Conservation (phyloP, 768 basidiomycete species). For the Collybiopsis luxurians region DNA sequence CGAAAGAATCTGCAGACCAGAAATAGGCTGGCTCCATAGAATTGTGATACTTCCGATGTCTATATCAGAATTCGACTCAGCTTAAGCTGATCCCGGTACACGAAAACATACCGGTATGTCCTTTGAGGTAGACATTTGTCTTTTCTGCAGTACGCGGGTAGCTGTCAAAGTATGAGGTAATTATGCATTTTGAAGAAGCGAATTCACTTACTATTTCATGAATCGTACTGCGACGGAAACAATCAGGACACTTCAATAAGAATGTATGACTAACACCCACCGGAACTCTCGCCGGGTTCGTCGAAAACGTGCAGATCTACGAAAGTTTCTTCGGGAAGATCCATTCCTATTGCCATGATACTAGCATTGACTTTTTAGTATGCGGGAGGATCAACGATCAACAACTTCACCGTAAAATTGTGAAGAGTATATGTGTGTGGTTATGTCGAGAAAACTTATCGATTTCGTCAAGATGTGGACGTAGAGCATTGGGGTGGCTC, state of each 20-base stretch:
- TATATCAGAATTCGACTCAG: constrained; percentile 6
- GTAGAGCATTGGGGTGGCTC: constrained; percentile 45
- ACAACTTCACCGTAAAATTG: constrained; percentile 36
- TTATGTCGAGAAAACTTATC: constrained; percentile 47
- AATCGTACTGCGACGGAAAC: constrained; percentile 42
- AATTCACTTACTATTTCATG: constrained; percentile 61
- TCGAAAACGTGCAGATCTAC: constrained; percentile 46
- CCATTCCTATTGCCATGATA: constrained; percentile 48
- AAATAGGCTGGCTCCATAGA: constrained; percentile 60
- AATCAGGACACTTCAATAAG: neutral
- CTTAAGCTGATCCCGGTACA: too few relatives aligned
- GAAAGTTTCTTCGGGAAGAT: constrained; percentile 51
- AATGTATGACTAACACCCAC: constrained; percentile 20
- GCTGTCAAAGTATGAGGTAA: constrained; percentile 22
- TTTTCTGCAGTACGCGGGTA: constrained; percentile 50
- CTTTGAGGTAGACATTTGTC: constrained; percentile 60
- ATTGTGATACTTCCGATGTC: constrained; percentile 58
- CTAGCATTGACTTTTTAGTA: constrained; percentile 23
- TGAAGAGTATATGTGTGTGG: constrained; percentile 50
- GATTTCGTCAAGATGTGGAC: constrained; percentile 53
- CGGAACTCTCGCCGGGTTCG: constrained; percentile 38
- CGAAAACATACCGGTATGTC: constrained; percentile 46
- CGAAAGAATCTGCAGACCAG: constrained; percentile 54
- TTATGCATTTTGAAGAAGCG: neutral
- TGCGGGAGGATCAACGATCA: neutral